A percentile compares a stretch with the other conserved stretches of the same genome.
Evolutionary conservation across 495 filamentous ascomycete species (phyloP).

Genomic region (Aspergillus sclerotiicarbonarius): DNA sequence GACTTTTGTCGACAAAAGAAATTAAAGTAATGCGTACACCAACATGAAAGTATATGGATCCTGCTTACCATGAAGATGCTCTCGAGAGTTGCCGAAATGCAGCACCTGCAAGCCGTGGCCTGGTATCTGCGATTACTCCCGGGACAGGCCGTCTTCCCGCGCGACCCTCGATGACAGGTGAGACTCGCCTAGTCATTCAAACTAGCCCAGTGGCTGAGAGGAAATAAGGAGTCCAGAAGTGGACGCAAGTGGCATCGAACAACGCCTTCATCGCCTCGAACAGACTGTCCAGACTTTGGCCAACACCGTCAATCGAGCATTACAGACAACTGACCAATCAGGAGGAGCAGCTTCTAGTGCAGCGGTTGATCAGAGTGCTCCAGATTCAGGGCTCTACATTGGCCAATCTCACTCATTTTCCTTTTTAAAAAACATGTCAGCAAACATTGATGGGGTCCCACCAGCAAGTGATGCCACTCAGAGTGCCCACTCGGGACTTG

Average conservation of each 20-base stretch:
- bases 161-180: neutral
- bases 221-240: neutral
- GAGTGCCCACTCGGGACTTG: neutral
- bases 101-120: neutral
- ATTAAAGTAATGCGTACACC: neutral
- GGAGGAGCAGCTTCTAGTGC: neutral
- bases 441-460: neutral
- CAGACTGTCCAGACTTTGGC: neutral
- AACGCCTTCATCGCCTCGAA: neutral
- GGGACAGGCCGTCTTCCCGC: neutral
- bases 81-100: slow-evolving; percentile 1
- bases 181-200: neutral
- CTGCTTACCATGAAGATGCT: neutral
- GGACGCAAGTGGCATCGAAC: neutral
- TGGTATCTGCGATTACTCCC: neutral
- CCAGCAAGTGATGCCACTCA: neutral
- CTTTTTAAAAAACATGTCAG: neutral
- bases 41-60: no score
- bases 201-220: neutral
- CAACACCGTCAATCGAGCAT: neutral
- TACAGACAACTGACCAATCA: neutral
- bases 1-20: slow-evolving; percentile 1
- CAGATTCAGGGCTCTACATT: neutral
- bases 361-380: no score
- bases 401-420: slow-evolving; percentile 1